phyloP scores from a whole-genome alignment of 2,329 filamentous ascomycete species.

The Cucurbitaria berberidis region DNA sequence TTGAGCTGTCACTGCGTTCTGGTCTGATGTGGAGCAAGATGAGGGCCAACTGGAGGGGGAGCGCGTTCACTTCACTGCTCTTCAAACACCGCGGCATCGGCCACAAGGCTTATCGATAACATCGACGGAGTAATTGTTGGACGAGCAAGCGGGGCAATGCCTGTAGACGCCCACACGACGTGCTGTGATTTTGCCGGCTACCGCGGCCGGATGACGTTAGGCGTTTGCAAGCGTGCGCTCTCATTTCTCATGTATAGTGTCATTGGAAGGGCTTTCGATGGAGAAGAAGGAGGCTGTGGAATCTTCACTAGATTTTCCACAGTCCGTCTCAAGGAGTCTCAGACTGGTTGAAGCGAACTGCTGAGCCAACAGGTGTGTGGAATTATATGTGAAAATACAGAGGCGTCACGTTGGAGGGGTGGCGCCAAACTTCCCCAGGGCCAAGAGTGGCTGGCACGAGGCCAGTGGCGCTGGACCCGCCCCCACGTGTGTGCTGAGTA shows the following conservation, averaged over 20 bases:
- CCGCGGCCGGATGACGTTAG: slow-evolving; percentile 35
- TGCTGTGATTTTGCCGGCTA: slow-evolving; percentile 35
- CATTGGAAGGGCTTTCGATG: background rate
- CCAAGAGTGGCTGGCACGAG: slow-evolving; percentile 32
- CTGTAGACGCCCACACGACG: slow-evolving; percentile 25
- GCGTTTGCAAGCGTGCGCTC: background rate
- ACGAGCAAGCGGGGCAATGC: slow-evolving; percentile 30
- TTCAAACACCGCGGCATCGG: slow-evolving; percentile 29
- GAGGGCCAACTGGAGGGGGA: slow-evolving; percentile 12
- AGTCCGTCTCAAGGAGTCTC: background rate
- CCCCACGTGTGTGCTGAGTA: slow-evolving; percentile 29
- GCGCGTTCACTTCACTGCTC: slow-evolving; percentile 7
- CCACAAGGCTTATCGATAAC: slow-evolving; percentile 20
- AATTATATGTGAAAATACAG: slow-evolving; percentile 1
- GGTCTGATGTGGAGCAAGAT: slow-evolving; percentile 1
- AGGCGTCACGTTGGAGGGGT: slow-evolving; percentile 8
- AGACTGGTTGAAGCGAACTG: slow-evolving; percentile 2
- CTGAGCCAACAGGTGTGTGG: background rate
- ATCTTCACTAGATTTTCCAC: background rate
- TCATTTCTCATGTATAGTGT: background rate
- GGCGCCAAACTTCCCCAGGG: slow-evolving; percentile 38
- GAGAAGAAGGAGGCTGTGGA: background rate
- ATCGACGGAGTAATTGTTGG: slow-evolving; percentile 37
- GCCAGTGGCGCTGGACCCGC: slow-evolving; percentile 14
- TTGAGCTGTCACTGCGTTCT: slow-evolving; percentile 5